Percentiles rank a stretch among this genome's conserved stretches.
Conservation (phyloP, 163 green algal species). For the Coccomyxa subellipsoidea region DNA sequence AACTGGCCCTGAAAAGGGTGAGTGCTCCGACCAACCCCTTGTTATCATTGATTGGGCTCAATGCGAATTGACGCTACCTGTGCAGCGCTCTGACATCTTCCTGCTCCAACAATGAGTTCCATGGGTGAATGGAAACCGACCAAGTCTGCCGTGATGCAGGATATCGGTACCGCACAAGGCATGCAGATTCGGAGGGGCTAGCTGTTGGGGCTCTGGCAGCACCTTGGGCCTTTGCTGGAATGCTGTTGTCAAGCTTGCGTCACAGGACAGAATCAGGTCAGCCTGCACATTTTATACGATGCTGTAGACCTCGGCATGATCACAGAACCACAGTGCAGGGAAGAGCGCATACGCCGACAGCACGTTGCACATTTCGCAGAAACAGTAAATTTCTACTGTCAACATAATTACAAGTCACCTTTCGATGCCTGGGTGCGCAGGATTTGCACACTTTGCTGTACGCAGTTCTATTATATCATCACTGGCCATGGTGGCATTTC, state of each 20-base stretch:
- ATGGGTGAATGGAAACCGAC: neutral
- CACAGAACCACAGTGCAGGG: neutral
- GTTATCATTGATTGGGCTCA: too few species aligned
- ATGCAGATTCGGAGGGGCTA: constrained; percentile 33
- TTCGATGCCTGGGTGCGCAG: neutral
- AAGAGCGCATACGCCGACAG: too few species aligned
- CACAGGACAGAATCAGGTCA: neutral
- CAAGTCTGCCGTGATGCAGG: constrained; percentile 16
- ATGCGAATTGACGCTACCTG: too few species aligned
- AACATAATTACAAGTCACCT: neutral
- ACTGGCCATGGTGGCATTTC: neutral
- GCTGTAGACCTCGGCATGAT: neutral
- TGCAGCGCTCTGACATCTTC: neutral
- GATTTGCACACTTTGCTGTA: neutral
- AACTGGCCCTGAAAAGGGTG: too few species aligned
- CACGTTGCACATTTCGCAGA: too few species aligned
- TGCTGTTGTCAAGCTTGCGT: constrained; percentile 10
- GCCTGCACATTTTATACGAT: too few species aligned
- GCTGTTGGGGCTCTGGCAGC: constrained; percentile 32
- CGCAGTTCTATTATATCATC: neutral
- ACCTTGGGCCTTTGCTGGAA: constrained; percentile 30
- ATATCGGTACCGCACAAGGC: constrained; percentile 24
- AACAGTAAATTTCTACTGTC: neutral
- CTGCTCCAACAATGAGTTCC: neutral
- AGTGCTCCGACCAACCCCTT: too few species aligned